Base-by-base conservation (phyloP, 169 alveolate genomes). In the Eimeria brunetti region DNA sequence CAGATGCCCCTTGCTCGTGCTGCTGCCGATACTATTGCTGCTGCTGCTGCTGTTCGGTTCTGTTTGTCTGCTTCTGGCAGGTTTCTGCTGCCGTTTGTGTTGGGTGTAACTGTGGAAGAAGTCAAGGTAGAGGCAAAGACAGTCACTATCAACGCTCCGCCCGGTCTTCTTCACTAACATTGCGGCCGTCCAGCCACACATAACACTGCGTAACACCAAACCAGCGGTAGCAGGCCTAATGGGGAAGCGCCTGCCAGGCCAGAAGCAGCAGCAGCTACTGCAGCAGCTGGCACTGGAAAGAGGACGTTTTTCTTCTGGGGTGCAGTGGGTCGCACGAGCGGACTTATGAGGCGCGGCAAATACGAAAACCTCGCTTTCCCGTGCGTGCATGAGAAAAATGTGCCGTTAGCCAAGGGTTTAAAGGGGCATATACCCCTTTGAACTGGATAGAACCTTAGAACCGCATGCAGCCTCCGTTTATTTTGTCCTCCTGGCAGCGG, bases 91-190 rank as follows among this genome's bases (percentile, higher is more conserved):
- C 90, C 75, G 16, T 30, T 14, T 41, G 56, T 36, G 6, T 27
- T 83, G 90, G 89, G 89, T 30, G 69, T 51, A 14, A 80, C 89
- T 46, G 89, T 51, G 71, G 89, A 80, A 1, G 89, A 41, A 49
- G 44, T 51, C 89, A 49, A 80, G 67, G 12, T 8, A 0, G 71
- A 51, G n/a, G 20, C 69, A 4, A 80, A 80, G 27, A 30, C 89
- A 22, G n/a, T 80, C 89, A 24, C 67, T 53, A n/a, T 51, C 4
- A 80, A 80, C 18, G 89, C 89, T 24, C 89, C 89, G 20, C 69
- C 89, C 51, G 89, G 67, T 24, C 71, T 80, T 4, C 89, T 51
- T 53, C 89, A 80, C 67, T 80, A n/a, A 53, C n/a, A 38, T 38
- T 14, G 33, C 53, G 27, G 18, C 86, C 30, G 18, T 27, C 24